Evolutionary conservation across 2,329 filamentous ascomycete genomes (phyloP).

Genomic region (Paecilomyces niveus): DNA sequence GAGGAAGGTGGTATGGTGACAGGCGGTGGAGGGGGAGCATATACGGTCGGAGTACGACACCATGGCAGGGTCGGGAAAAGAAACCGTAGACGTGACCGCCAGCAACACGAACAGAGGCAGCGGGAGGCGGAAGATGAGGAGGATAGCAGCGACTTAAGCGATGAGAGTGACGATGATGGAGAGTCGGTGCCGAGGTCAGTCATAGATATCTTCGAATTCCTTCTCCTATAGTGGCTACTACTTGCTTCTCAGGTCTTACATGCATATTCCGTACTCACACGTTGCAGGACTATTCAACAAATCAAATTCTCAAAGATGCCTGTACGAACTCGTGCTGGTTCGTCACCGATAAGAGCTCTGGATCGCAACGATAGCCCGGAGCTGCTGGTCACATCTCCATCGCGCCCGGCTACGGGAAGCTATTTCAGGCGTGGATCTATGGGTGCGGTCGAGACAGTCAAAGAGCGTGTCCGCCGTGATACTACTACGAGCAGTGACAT

Average conservation of each 20-base stretch:
- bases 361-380: slow-evolving; percentile 39
- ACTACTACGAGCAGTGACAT: slow-evolving; percentile 61
- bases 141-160: slow-evolving; percentile 59
- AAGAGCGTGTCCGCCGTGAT: slow-evolving; percentile 51
- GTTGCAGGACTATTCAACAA: slow-evolving; percentile 65
- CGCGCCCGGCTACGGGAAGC: slow-evolving; percentile 40
- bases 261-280: slow-evolving; percentile 11
- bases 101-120: slow-evolving; percentile 46
- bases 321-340: slow-evolving; percentile 74
- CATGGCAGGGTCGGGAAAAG: slow-evolving; percentile 23
- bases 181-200: slow-evolving; percentile 35
- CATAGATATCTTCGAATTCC: background rate
- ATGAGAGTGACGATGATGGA: slow-evolving; percentile 59
- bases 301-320: slow-evolving; percentile 98
- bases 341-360: slow-evolving; percentile 66
- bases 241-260: background rate
- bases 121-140: slow-evolving; percentile 50
- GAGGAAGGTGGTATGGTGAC: slow-evolving; percentile 60
- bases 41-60: slow-evolving; percentile 46
- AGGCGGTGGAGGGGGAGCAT: slow-evolving; percentile 46
- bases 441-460: slow-evolving; percentile 47
- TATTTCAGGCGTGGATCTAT: slow-evolving; percentile 50
- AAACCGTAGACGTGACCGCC: slow-evolving; percentile 28
- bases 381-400: slow-evolving; percentile 51
- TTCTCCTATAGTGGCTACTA: background rate